Evolutionary conservation across 208 protist genomes (phyloP), one percentile per base, ranked within the genome.

Genomic region (Leishmania guyanensis): DNA sequence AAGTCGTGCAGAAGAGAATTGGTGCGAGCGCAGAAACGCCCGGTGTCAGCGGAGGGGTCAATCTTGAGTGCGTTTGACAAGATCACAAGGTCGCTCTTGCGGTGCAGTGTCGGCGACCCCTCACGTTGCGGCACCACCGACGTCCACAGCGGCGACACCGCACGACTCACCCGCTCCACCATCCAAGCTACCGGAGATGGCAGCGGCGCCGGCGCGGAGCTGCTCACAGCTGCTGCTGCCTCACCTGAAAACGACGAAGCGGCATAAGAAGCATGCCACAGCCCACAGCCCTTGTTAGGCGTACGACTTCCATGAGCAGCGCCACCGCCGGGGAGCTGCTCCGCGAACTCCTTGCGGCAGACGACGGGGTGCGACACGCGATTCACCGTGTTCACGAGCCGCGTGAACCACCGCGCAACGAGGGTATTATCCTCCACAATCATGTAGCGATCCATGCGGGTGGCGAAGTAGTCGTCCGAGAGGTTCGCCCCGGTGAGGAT

Each of bases 401-500:
- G 75, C 6, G 77, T 68, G 71, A 93, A 94, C 85, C 88, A 98
- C n/a, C 80, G 86, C 29, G 90, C 92, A 5, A 98, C 86, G 16
- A 90, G 75, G 16, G 79, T 36, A 48, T 91, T 91, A 51, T 91
- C 65, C 64, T 91, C 78, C 56, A 99, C 85, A 8, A 94, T 86
- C 12, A 98, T 65, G 87, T 98, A 99, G 29, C 98, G 90, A 79
- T 99, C 98, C 88, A 98, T 97, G 58, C 98, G 92, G 20, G 97
- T 95, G 29, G 90, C 88, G 66, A 99, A 99, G 91, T 99, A 99
- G 80, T 98, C 93, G 54, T 98, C 93, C 3, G 91, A 97, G 5
- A 99, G 87, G 87, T 99, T 99, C 17, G 98, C 98, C 5, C 98
- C 98, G 22, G 92, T 97, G 14, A 99, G 66, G 29, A 99, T 84